Evolutionary conservation across 1,284 basidiomycete genomes (phyloP), one percentile per base, ranked within the genome.

Genomic region (Inonotus hispidus): DNA sequence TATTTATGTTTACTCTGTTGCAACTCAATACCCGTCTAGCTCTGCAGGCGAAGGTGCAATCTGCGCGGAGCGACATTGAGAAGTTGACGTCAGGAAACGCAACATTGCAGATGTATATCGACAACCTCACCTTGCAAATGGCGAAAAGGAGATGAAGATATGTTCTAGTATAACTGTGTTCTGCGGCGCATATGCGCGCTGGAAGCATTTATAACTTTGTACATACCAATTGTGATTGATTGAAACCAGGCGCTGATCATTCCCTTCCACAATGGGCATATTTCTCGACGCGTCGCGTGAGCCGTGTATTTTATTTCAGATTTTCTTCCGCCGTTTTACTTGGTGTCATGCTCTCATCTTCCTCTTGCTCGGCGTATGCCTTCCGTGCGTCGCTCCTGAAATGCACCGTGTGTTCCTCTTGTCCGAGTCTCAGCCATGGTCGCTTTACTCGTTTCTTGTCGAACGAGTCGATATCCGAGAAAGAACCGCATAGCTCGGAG

Each of bases 31-130:
- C 53, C n/a, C 47, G 13, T 54, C 14, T 29, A 93, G 90, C 83
- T 58, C 77, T 92, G 63, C 70, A 89, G 32, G 75, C 77, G n/a
- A 82, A 87, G 61, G 84, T 88, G 1, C 81, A 87, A 64, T 72
- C 75, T 21, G 84, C 89, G 3, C 87, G 92, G 71, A 78, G 77
- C 59, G 91, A 93, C 66, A 80, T 90, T 16, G 86, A 90, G 63
- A 92, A 90, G 71, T 77, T 93, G 21, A 75, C 79, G 1, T 87
- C 88, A 0, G 88, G 87, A 60, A 93, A 93, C 66, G 84, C 87
- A 64, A 92, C 86, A 3, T 73, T 93, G 59, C 91, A 93, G 71
- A 88, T 87, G 83, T 93, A 93, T 69, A 92, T 93, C 68, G 90
- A 93, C 71, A 93, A 93, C 67, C 70, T 93, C 64, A 93, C 91